A percentile compares a stretch with the other conserved stretches of the same genome.
Conservation (phyloP, 2,329 filamentous ascomycete species). For the Colletotrichum plurivorum region DNA sequence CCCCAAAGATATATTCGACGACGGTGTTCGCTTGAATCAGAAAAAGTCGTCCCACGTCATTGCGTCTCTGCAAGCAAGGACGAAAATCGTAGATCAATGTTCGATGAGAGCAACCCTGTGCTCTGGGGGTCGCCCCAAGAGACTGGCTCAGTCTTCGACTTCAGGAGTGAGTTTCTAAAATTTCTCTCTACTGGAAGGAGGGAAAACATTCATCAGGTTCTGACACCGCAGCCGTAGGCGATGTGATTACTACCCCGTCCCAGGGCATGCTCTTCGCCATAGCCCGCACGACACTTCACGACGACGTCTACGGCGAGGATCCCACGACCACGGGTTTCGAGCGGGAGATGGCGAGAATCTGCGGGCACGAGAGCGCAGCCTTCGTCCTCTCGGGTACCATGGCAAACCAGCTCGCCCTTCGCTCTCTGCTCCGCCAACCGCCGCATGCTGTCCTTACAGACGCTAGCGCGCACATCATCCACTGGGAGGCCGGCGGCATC, state of each 20-base stretch:
- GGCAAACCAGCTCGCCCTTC: constrained; percentile 84
- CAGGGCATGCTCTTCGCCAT: constrained; percentile 80
- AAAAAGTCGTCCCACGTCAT: not conserved
- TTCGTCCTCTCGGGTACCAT: constrained; percentile 85
- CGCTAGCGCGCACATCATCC: constrained; percentile 76
- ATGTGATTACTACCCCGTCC: constrained; percentile 79
- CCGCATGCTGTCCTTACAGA: constrained; percentile 81
- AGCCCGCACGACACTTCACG: constrained; percentile 76
- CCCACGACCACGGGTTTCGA: constrained; percentile 78
- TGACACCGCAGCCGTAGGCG: constrained; percentile 57
- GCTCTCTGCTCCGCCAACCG: constrained; percentile 77
- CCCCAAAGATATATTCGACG: not conserved
- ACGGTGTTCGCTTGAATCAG: not conserved
- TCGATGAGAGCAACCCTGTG: constrained; percentile 29
- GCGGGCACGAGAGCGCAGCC: constrained; percentile 74
- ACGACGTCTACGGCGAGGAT: constrained; percentile 83
- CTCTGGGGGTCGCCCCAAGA: constrained; percentile 29
- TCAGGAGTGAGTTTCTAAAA: constrained; percentile 38
- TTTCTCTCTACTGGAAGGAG: no score
- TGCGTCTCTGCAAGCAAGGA: not conserved
- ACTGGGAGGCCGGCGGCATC: constrained; percentile 69
- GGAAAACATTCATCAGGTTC: not conserved
- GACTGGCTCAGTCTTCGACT: constrained; percentile 38
- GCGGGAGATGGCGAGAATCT: constrained; percentile 70
- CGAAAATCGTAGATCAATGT: not conserved